Base-by-base conservation (phyloP, 495 filamentous ascomycete genomes). In the Cercophora sp. region DNA sequence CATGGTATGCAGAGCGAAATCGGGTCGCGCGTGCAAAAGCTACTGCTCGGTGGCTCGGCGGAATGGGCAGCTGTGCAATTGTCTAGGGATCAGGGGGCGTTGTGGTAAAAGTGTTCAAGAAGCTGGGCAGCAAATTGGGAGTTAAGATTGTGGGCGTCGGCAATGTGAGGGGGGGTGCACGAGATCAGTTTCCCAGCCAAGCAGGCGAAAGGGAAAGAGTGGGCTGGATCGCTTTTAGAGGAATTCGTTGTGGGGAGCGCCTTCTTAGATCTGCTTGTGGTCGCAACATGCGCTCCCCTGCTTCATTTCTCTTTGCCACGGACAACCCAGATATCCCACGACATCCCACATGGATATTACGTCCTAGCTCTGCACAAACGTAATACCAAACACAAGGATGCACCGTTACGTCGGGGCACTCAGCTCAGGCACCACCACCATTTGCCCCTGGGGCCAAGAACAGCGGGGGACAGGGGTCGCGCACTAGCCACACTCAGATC, bases 1-100 rank as follows among this genome's bases (percentile, higher is more conserved):
- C 65, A 68, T 68, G n/a, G 27, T 54, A 20, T 26, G 26, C 8
- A 19, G n/a, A n/a, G n/a, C n/a, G n/a, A n/a, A n/a, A n/a, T n/a
- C n/a, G n/a, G n/a, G n/a, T n/a, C n/a, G n/a, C n/a, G n/a, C n/a
- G n/a, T n/a, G n/a, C n/a, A n/a, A n/a, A n/a, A n/a, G n/a, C n/a
- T n/a, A n/a, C n/a, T n/a, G n/a, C n/a, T n/a, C n/a, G n/a, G n/a
- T n/a, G n/a, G n/a, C n/a, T n/a, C n/a, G n/a, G n/a, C n/a, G n/a
- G n/a, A n/a, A n/a, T n/a, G n/a, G n/a, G n/a, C n/a, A n/a, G n/a
- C n/a, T n/a, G n/a, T n/a, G n/a, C n/a, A n/a, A n/a, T n/a, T n/a
- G n/a, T n/a, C n/a, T 11, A 10, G 29, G 39, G 10, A 19, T 16
- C 1, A 11, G 16, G 51, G 22, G 20, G 16, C 22, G 27, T 10